phyloP scores from a whole-genome alignment of 208 protist species.

The Herpetomonas samuelpessoai region DNA sequence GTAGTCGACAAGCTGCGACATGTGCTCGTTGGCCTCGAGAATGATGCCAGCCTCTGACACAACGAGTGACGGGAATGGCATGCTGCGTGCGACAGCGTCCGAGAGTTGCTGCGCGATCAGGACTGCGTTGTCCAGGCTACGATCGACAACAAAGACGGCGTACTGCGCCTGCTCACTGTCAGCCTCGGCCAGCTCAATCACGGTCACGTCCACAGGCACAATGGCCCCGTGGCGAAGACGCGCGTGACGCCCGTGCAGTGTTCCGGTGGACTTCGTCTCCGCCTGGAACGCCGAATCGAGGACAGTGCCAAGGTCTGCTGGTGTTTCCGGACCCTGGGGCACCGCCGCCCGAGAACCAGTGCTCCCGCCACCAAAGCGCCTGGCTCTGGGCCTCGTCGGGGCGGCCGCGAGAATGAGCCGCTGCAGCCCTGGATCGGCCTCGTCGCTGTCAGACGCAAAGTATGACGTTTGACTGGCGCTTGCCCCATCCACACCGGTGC shows the following conservation, averaged over 20 bases:
- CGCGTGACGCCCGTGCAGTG: not conserved
- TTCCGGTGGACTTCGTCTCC: not conserved
- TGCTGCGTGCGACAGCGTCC: slow-evolving; percentile 4
- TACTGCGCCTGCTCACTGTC: slow-evolving; percentile 3
- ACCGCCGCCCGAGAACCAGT: too few relatives aligned
- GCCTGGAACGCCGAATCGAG: too few relatives aligned
- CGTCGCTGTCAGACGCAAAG: not conserved
- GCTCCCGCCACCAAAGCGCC: too few relatives aligned
- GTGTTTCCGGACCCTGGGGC: too few relatives aligned
- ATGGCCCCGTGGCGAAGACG: slow-evolving; percentile 14
- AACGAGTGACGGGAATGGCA: slow-evolving; percentile 18
- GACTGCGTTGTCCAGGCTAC: slow-evolving; percentile 3
- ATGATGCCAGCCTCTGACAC: slow-evolving; percentile 19
- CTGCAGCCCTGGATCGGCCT: not conserved
- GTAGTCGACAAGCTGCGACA: slow-evolving; percentile 13
- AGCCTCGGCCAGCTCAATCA: slow-evolving; percentile 7
- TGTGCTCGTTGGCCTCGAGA: slow-evolving; percentile 17
- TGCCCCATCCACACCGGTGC: slow-evolving; percentile 3
- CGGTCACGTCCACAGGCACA: slow-evolving; percentile 14
- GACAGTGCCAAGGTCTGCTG: too few relatives aligned
- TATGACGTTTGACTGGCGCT: too few relatives aligned
- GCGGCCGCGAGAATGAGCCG: not conserved
- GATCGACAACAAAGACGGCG: slow-evolving; percentile 14
- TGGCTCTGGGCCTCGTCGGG: too few relatives aligned
- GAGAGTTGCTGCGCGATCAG: slow-evolving; percentile 6